Conservation (phyloP, 2,329 filamentous ascomycete species). For the Ascochyta koolunga region DNA sequence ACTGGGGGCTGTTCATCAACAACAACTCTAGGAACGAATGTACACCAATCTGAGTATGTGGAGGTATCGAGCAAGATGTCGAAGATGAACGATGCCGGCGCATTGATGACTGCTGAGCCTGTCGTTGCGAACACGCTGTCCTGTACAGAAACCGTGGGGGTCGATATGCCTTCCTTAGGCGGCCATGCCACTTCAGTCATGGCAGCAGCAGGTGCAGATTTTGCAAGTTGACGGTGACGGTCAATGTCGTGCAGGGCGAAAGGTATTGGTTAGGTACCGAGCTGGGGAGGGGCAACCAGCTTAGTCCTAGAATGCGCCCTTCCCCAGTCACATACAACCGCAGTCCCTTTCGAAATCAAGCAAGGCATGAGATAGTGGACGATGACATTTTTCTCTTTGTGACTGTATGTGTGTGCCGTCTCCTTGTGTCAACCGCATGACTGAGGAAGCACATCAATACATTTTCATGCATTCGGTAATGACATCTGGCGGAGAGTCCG, state of each 20-base stretch:
- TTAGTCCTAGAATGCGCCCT: no score
- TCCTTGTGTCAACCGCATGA: no score
- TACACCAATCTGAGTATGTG: slow-evolving; percentile 28
- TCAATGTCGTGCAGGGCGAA: not conserved
- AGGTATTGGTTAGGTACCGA: not conserved
- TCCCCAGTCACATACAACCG: no score
- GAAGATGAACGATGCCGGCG: slow-evolving; percentile 28
- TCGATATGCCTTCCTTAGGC: slow-evolving; percentile 7
- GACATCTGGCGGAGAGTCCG: not conserved
- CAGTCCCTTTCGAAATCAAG: no score
- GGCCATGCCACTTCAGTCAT: slow-evolving; percentile 14
- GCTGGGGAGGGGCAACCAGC: not conserved
- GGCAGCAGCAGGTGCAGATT: not conserved
- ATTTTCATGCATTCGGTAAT: not conserved
- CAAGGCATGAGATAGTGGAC: no score
- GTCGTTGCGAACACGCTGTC: slow-evolving; percentile 6
- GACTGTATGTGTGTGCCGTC: no score
- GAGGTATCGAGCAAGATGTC: slow-evolving; percentile 20
- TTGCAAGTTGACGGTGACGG: not conserved
- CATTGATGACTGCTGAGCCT: slow-evolving; percentile 9
- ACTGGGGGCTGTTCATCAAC: slow-evolving; percentile 15
- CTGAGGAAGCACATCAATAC: not conserved
- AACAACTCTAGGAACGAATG: slow-evolving; percentile 23
- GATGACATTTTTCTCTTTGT: no score
- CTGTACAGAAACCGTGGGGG: slow-evolving; percentile 7